These are phyloP conservation scores for Corinectria fuckeliana DNA, from an alignment of 2,329 filamentous ascomycete species.

Conservation along the genomic window DNA sequence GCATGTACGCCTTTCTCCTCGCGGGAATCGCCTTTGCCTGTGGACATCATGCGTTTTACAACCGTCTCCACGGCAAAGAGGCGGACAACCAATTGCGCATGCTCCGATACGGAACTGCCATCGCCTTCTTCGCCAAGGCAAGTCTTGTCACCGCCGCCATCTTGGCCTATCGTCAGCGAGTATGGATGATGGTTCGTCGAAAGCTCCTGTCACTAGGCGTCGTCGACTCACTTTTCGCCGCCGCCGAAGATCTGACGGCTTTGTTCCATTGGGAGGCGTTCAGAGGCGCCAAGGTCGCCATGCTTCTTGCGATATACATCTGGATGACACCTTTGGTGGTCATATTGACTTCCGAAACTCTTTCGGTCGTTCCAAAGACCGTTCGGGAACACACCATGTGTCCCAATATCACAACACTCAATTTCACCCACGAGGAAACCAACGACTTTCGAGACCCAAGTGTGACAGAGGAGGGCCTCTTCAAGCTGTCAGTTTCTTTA, in stretches of 20 bases:
- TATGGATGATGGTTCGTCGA: conserved; percentile 35
- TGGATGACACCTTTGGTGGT: conserved; percentile 36
- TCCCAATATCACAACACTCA: conserved; percentile 30
- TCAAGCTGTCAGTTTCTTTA: conserved; percentile 20
- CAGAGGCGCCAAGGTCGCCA: conserved; percentile 33
- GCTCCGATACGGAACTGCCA: conserved; percentile 30
- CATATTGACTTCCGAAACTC: conserved; percentile 34
- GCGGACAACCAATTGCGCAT: conserved; percentile 28
- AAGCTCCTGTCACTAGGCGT: conserved; percentile 32
- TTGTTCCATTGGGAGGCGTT: conserved; percentile 34
- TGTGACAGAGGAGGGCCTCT: neutral
- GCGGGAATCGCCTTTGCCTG: conserved; percentile 31
- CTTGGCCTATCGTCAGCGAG: conserved; percentile 33
- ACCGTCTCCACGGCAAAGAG: conserved; percentile 18
- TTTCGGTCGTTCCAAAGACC: conserved; percentile 25
- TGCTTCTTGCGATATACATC: conserved; percentile 35
- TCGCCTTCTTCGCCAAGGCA: conserved; percentile 35
- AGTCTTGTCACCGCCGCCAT: conserved; percentile 33
- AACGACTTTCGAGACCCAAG: conserved; percentile 18
- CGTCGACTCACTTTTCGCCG: conserved; percentile 35
- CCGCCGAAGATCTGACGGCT: conserved; percentile 33
- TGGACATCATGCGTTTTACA: conserved; percentile 33
- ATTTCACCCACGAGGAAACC: conserved; percentile 30
- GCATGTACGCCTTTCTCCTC: conserved; percentile 31
- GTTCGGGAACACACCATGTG: conserved; percentile 19